Conservation (phyloP, 78 protist species). For the Isochrysis galbana region DNA sequence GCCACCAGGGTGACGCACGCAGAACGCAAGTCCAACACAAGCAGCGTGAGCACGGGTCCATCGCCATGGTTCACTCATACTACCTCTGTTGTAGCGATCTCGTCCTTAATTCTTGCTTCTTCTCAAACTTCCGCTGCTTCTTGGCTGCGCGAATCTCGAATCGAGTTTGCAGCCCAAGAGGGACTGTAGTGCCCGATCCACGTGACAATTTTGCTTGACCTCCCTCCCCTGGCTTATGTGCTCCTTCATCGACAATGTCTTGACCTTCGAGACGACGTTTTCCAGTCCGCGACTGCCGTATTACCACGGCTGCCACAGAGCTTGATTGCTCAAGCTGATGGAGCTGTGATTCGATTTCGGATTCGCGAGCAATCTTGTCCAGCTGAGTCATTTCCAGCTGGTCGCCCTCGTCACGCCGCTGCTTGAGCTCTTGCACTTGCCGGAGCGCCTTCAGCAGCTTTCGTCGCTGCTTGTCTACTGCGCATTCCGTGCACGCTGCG, state of each 20-base stretch:
- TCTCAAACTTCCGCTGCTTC: not conserved
- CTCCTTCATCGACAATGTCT: not conserved
- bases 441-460: not conserved
- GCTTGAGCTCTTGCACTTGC: not conserved
- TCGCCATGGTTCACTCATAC: too few species aligned
- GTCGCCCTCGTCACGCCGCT: not conserved
- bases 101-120: too few species aligned
- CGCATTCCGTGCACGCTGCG: too few species aligned
- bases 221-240: too few species aligned
- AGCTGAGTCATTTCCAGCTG: not conserved
- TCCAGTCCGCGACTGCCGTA: not conserved
- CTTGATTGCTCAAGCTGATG: not conserved
- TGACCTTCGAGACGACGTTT: not conserved
- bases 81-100: too few species aligned
- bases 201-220: too few species aligned
- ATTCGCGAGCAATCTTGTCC: not conserved
- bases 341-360: not conserved
- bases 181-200: too few species aligned
- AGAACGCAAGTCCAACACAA: too few species aligned
- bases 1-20: too few species aligned
- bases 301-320: not conserved
- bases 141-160: not conserved
- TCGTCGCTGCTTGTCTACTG: not conserved
- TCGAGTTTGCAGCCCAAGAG: not conserved
- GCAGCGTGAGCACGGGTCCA: too few species aligned